Conservation (phyloP, 371 early-diverging fungal species). For the Mucor irregularis region DNA sequence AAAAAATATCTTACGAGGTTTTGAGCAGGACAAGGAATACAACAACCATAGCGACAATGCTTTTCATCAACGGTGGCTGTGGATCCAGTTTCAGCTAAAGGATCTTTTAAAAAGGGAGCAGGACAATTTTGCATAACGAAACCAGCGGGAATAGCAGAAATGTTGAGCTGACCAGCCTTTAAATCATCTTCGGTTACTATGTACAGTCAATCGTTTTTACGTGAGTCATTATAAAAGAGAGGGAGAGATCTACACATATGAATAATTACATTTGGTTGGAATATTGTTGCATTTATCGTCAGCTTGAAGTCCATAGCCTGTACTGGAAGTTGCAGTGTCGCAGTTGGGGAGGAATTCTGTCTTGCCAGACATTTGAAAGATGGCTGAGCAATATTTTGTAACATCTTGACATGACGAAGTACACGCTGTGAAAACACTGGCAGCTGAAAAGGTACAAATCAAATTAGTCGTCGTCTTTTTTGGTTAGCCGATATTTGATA, state of each 20-base stretch:
- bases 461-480: no score
- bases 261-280: conserved; percentile 16
- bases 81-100: conserved; percentile 3
- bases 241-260: not conserved
- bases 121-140: conserved; percentile 21
- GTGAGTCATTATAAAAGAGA: not conserved
- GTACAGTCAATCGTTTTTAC: not conserved
- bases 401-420: conserved; percentile 15
- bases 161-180: conserved; percentile 6
- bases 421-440: conserved; percentile 13
- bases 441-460: conserved; percentile 3
- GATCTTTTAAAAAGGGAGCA: conserved; percentile 22
- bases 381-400: not conserved
- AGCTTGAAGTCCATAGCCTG: conserved; percentile 1
- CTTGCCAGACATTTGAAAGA: conserved; percentile 10
- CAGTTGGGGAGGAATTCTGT: conserved; percentile 15
- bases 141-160: conserved; percentile 18
- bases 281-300: conserved; percentile 24
- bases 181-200: conserved; percentile 18
- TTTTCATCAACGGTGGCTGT: not conserved
- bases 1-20: conserved; percentile 14
- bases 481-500: not conserved
- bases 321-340: conserved; percentile 3
- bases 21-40: conserved; percentile 32
- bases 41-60: conserved; percentile 23